Evolutionary conservation across 2,329 filamentous ascomycete genomes (phyloP), one percentile per base, ranked within the genome.

Genomic region (Fusarium miscanthi): DNA sequence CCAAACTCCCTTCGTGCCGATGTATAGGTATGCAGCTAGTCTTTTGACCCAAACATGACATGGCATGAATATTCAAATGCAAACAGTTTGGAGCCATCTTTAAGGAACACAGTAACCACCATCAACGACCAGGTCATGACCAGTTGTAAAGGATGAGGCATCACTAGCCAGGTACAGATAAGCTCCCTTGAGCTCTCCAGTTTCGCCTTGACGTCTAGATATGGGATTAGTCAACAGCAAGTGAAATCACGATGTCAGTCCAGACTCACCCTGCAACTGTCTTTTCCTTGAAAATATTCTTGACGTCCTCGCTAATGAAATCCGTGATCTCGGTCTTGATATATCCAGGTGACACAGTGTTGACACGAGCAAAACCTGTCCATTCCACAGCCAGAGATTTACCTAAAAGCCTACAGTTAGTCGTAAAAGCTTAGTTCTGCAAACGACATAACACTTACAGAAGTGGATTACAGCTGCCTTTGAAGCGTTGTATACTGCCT

Each of bases 91-190:
- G 17, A 33, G 17, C 17, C 33, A 25, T 31, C n/a, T 37, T 41
- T 19, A 90, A 54, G 86, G 85, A 54, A 85, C 80, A 77, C 84
- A 86, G 81, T 94, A 94, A 60, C 92, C 92, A 66, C 93, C 93
- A 80, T 96, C 93, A 52, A 95, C 88, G 70, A 93, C 83, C 66
- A 96, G 85, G 80, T 94, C 91, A 14, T 88, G 85, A 1, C 90
- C 94, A 13, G 93, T 97, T 23, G 92, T 94, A 83, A 94, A 97
- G 59, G 90, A 93, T n/a, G 91, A 89, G 8, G 93, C 93, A 81
- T 97, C 93, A 19, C 91, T 93, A 23, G 93, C 92, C 63, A 97
- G 85, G 82, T 94, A 96, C 52, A 97, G 82, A 80, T 93, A 97
- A 23, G 92, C 92, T 25, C 93, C 94, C 84, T 95, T 95, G 75